These are phyloP conservation scores for Lycium barbarum DNA, from an alignment of 257 asterid genomes.

Conservation along the genomic window DNA sequence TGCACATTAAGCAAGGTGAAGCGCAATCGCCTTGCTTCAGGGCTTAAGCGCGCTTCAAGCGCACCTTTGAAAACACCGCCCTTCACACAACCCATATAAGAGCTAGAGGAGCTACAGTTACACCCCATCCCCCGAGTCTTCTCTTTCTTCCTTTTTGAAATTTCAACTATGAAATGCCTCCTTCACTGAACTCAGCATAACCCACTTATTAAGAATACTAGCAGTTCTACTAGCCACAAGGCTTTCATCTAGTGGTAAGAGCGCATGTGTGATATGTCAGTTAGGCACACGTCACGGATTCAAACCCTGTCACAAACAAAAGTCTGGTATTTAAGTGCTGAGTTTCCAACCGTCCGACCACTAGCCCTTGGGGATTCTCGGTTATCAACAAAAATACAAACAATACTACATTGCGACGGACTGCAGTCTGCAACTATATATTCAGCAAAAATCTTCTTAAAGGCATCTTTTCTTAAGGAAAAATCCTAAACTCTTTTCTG, in stretches of 20 bases:
- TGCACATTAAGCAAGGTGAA: too few species aligned
- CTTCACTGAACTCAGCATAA: too few species aligned
- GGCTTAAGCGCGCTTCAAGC: too few species aligned
- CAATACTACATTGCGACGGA: neutral
- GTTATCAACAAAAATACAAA: neutral
- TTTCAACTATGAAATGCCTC: too few species aligned
- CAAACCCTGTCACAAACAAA: neutral
- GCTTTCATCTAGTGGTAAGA: neutral
- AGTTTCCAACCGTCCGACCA: neutral
- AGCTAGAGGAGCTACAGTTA: too few species aligned
- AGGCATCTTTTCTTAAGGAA: neutral
- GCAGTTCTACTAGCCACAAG: neutral
- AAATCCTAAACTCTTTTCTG: neutral
- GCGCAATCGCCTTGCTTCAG: too few species aligned
- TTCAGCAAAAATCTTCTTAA: neutral
- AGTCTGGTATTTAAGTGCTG: neutral
- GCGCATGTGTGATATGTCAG: neutral
- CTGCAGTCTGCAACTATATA: conserved; percentile 1
- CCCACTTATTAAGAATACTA: too few species aligned
- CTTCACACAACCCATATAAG: too few species aligned
- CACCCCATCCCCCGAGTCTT: too few species aligned
- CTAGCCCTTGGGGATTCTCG: neutral
- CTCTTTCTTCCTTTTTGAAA: too few species aligned
- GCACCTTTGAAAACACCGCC: too few species aligned
- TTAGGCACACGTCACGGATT: neutral